Evolutionary conservation across 176 grass and related monocot genomes (phyloP), one percentile per base, ranked within the genome.

Genomic region (Carex pumila): DNA sequence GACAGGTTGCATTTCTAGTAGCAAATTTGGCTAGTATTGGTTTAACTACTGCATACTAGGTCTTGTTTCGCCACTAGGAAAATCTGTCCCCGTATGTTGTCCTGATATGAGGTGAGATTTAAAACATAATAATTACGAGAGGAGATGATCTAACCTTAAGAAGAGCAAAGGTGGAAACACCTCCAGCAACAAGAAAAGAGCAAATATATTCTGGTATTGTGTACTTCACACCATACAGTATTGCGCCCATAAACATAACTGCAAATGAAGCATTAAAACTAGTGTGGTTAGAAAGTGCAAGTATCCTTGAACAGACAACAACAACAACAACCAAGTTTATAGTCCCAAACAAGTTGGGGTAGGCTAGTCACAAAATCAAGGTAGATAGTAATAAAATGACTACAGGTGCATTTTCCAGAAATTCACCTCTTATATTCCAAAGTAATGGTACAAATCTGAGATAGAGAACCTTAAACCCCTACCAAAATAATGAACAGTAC

Each of bases 181-280:
- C 97, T 49, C 97, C 97, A 61, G 91, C 90, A 89, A 99, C 97
- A 79, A 99, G 93, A 60, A 99, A 91, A 65, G 97, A 90, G 83
- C 93, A 94, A 71, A 99, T 72, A 55, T 99, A 99, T 83, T 99
- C 97, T 15, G 91, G 97, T 84, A 96, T 78, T 82, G 91, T 96
- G 66, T 99, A 99, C 79, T 94, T 99, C 55, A 99, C 94, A 91
- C 93, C 93, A 84, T 99, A 96, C 21, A 99, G 84, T 65, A 99
- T 29, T 81, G 93, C 91, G 6, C 97, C 97, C 97, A 99, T 90
- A 84, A 99, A 22, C 97, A 99, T 99, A 57, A 99, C 97, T 99
- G 87, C 37, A 73, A 77, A 32, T 56, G 60, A 49, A 37, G 79
- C 11, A 75, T 29, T 31, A 50, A 30, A 53, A 19, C 12, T 3